Evolutionary conservation across 192 early-diverging fungal genomes (phyloP), one percentile per base, ranked within the genome.

Genomic region (Linnemannia elongata): DNA sequence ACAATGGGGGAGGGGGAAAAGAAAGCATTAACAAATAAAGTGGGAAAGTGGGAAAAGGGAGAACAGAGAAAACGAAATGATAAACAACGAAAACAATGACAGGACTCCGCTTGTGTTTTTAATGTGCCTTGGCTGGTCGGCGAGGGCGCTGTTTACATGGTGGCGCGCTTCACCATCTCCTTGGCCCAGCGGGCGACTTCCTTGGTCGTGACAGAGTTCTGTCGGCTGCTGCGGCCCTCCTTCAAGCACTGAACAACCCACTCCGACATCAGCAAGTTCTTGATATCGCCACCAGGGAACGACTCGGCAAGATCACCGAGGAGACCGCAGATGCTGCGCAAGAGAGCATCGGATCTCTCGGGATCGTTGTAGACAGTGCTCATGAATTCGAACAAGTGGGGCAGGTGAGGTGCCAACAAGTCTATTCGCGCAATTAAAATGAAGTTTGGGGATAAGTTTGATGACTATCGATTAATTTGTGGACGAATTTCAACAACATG

Each of bases 241-340:
- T 93, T 95, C 91, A 99, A 90, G 75, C 97, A 91, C 4, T 81
- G 76, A 41, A 81, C 71, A 77, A 99, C 91, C 97, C 97, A 99
- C 4, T 96, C 94, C n/a, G 82, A 88, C 10, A 81, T 81, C 88
- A 97, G 92, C 39, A 89, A 91, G 20, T 84, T 80, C 77, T 94
- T 92, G 80, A 97, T 92, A 75, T 94, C 89, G 57, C 96, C 94
- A n/a, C 82, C 88, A 33, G 94, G 93, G 89, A 99, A 96, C 22
- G 96, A 92, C 38, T 97, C 97, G 27, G 98, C 99, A 75, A 99
- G 88, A 87, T 99, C 99, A 76, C 96, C 96, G 85, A 99, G 83
- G 20, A 99, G 91, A 24, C 98, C 98, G 89, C 98, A 93, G 88
- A 97, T 94, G 60, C 89, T 92, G 69, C 93, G 92, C 72, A 93